These are phyloP conservation scores for Coniosporium tulheliwenetii DNA, from an alignment of 2,329 filamentous ascomycete genomes.

Conservation along the genomic window DNA sequence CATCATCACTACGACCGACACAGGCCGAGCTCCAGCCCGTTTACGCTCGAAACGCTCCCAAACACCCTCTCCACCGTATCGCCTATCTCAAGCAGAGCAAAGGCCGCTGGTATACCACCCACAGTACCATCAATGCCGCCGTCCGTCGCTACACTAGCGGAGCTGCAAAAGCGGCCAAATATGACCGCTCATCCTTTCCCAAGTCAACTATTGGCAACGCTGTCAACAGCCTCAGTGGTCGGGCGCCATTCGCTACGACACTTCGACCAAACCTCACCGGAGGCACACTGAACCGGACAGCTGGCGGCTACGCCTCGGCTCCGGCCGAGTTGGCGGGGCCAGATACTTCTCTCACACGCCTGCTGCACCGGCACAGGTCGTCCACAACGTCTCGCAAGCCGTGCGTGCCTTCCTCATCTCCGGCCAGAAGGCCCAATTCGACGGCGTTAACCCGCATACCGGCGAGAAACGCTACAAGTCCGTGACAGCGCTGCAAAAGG, in stretches of 20 bases:
- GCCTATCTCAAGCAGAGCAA: conserved; percentile 49
- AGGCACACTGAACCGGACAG: conserved; percentile 66
- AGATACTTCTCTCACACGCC: conserved; percentile 86
- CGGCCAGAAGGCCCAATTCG: conserved; percentile 75
- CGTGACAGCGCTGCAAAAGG: conserved; percentile 59
- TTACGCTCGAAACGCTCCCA: conserved; percentile 38
- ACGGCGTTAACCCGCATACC: conserved; percentile 50
- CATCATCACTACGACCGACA: conserved; percentile 24
- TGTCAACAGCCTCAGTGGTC: conserved; percentile 49
- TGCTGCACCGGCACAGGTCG: conserved; percentile 71
- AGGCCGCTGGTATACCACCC: conserved; percentile 47
- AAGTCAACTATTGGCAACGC: conserved; percentile 40
- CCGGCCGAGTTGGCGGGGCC: conserved; percentile 52
- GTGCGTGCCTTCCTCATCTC: conserved; percentile 87
- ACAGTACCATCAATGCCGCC: conserved; percentile 25
- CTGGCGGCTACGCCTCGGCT: conserved; percentile 77
- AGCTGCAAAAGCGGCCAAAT: conserved; percentile 22
- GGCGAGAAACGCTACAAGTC: conserved; percentile 69
- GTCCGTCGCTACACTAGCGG: conserved; percentile 38
- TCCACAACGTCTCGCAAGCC: conserved; percentile 89
- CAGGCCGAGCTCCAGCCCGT: conserved; percentile 40
- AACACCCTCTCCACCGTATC: conserved; percentile 44
- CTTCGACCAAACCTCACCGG: conserved; percentile 87
- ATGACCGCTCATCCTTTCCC: conserved; percentile 36
- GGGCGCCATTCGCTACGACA: conserved; percentile 74